Evolutionary conservation across 352 stramenopile genomes (phyloP), one percentile per base, ranked within the genome.

Genomic region (Phytophthora agathidicida): DNA sequence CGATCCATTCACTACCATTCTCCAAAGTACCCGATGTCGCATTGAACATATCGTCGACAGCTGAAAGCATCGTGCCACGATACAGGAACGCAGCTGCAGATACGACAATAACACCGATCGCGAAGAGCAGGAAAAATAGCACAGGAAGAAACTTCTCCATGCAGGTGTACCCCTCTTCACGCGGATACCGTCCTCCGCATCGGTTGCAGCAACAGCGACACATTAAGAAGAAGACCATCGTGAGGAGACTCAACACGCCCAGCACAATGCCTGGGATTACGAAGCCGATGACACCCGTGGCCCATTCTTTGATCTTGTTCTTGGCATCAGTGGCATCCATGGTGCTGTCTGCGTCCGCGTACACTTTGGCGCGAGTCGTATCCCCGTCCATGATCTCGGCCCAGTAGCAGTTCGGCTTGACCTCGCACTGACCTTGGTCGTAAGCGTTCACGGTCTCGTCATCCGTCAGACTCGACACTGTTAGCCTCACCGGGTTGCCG

Each of bases 151-250:
- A 85, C 58, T 91, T 91, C 49, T 91, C 61, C 60, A 80, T 75
- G 55, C 71, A 89, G 14, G 68, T 77, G 69, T 91, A 91, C 16
- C 79, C 82, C 2, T 82, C 79, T 44, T 86, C 76, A 16, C 73
- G 72, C 8, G 75, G 72, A 14, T 57, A 72, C 14, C 82, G 79
- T 7, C 79, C 77, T 11, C 82, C 77, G 31, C 82, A 91, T 27
- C 69, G 67, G 63, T 89, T 89, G 78, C 82, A 91, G 65, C 82
- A 89, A 67, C 78, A 91, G 38, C 82, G 82, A 23, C 77, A 89
- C n/a, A 88, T 66, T 16, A 89, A 32, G 52, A 89, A 91, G 42
- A 91, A 78, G 6, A 91, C 47, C 65, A 89, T 85, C 23, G 75
- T 89, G 28, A 91, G 55, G 20, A 91, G 9, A 55, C 75, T 88